phyloP scores from a whole-genome alignment of 2,329 filamentous ascomycete species.

The Pseudohalonectria lignicola region DNA sequence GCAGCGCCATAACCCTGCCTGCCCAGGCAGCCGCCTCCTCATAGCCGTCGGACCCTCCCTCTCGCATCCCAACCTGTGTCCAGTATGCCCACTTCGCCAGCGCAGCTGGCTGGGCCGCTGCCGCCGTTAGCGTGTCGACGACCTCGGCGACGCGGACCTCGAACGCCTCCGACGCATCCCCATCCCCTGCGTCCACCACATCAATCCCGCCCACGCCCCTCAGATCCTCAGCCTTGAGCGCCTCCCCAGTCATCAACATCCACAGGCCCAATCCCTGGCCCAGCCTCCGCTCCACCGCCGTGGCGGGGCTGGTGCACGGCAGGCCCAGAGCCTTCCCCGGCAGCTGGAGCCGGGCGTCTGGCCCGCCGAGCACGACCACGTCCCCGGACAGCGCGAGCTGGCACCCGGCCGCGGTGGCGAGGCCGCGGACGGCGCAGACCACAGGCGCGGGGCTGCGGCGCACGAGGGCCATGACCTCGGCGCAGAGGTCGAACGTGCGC shows the following conservation, averaged over 20 bases:
- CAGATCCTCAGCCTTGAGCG: slow-evolving; percentile 12
- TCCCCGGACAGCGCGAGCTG: slow-evolving; percentile 21
- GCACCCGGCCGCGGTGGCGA: slow-evolving; percentile 19
- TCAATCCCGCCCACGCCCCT: slow-evolving; percentile 15
- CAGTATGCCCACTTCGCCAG: slow-evolving; percentile 23
- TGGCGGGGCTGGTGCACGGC: slow-evolving; percentile 19
- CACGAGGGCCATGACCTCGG: slow-evolving; percentile 19
- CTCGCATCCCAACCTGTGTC: slow-evolving; percentile 15
- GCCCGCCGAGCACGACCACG: slow-evolving; percentile 14
- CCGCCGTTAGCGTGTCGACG: slow-evolving; percentile 10
- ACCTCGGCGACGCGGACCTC: slow-evolving; percentile 14
- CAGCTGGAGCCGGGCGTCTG: slow-evolving; percentile 11
- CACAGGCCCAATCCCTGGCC: slow-evolving; percentile 14
- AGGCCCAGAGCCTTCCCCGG: slow-evolving; percentile 18
- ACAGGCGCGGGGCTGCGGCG: slow-evolving; percentile 18
- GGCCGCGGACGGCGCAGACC: slow-evolving; percentile 18
- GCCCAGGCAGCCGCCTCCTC: slow-evolving; percentile 16
- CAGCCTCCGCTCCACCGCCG: slow-evolving; percentile 14
- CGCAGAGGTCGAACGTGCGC: slow-evolving; percentile 16
- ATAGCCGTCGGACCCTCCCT: slow-evolving; percentile 11
- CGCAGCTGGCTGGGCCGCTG: slow-evolving; percentile 17
- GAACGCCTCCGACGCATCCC: slow-evolving; percentile 8
- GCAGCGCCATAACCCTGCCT: slow-evolving; percentile 15
- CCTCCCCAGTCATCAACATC: slow-evolving; percentile 17
- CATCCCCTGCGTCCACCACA: slow-evolving; percentile 8